A percentile compares a stretch with the other conserved stretches of the same genome.
phyloP scores from a whole-genome alignment of 805 yeast genomes.

The Starmerella ratchasimensis region DNA sequence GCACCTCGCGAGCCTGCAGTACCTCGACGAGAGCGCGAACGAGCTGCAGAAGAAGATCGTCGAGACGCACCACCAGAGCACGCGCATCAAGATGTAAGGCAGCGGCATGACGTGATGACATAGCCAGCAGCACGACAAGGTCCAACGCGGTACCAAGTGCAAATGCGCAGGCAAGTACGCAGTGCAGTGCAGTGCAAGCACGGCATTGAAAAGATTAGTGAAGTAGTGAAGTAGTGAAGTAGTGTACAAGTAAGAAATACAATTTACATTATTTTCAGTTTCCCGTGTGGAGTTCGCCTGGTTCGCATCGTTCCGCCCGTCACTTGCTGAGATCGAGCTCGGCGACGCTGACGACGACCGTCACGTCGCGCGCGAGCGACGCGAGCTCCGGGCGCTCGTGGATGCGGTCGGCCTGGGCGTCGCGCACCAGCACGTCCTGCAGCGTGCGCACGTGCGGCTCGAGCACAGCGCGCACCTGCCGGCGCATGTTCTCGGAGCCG shows the following conservation, averaged over 20 bases:
- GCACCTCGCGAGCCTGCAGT: constrained; percentile 79
- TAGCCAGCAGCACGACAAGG: too few species aligned
- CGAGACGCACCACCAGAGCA: constrained; percentile 14
- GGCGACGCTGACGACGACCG: constrained; percentile 1
- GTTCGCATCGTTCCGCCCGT: too few species aligned
- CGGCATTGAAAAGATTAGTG: too few species aligned
- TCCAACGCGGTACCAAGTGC: too few species aligned
- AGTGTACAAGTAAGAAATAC: too few species aligned
- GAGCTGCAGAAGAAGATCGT: constrained; percentile 52
- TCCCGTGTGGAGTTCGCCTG: too few species aligned
- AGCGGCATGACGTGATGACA: too few species aligned
- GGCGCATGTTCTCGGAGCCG: constrained; percentile 61
- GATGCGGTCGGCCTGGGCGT: constrained; percentile 1
- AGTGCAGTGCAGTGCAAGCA: neutral
- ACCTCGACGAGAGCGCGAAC: constrained; percentile 64
- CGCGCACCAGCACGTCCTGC: constrained; percentile 5
- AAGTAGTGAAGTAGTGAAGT: too few species aligned
- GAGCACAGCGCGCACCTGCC: constrained; percentile 40
- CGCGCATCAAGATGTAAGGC: constrained; percentile 8
- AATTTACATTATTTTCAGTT: too few species aligned
- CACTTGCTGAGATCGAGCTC: too few species aligned
- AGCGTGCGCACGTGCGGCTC: constrained; percentile 30
- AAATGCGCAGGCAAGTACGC: too few species aligned
- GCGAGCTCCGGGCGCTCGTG: constrained; percentile 1
- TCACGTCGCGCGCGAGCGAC: constrained; percentile 2